These are phyloP conservation scores for Clausena lansium DNA, from an alignment of 345 rosid genomes.

Conservation along the genomic window DNA sequence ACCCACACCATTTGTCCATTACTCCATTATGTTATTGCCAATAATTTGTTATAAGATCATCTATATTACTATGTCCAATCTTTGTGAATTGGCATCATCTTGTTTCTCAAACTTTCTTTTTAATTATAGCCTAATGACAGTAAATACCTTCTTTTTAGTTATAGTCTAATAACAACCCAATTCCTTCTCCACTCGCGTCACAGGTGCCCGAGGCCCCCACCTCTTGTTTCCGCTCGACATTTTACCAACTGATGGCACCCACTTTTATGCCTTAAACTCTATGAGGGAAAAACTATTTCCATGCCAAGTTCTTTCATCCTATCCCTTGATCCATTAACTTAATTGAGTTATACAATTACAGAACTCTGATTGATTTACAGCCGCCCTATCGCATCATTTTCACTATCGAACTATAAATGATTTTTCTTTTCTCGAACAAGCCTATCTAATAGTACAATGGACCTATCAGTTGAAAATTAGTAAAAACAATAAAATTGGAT, in stretches of 20 bases:
- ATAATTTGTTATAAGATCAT: background rate
- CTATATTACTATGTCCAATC: background rate
- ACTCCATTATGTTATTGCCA: background rate
- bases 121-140: too few relatives aligned
- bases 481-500: background rate
- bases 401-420: background rate
- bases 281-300: too few relatives aligned
- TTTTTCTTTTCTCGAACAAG: background rate
- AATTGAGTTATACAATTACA: background rate
- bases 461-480: background rate
- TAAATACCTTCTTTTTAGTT: too few relatives aligned
- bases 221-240: too few relatives aligned
- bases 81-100: background rate
- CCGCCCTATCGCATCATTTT: background rate
- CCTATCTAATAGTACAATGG: conserved; percentile 20
- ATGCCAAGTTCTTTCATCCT: too few relatives aligned
- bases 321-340: background rate
- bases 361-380: background rate
- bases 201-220: too few relatives aligned
- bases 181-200: too few relatives aligned
- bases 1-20: background rate
- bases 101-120: too few relatives aligned
- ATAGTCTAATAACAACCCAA: too few relatives aligned
- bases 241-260: too few relatives aligned
- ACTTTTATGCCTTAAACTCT: too few relatives aligned